A percentile compares a stretch with the other conserved stretches of the same genome.
Evolutionary conservation across 176 grass and related monocot genomes (phyloP).

Genomic region (Saccharum spontaneum): DNA sequence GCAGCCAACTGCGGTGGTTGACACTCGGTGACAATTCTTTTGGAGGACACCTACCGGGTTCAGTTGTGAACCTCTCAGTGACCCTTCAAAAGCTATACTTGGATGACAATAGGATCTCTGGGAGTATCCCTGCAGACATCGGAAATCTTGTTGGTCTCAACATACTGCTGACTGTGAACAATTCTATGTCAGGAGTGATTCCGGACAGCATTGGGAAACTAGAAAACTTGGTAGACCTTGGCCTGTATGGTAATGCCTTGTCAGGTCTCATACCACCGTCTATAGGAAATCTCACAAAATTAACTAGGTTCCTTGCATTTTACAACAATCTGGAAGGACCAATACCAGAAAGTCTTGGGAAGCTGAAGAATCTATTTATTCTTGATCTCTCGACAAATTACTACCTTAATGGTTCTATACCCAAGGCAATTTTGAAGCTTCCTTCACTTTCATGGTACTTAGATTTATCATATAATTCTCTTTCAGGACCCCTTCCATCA

Average conservation of each 20-base stretch:
- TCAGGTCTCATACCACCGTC: constrained; percentile 13
- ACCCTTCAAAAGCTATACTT: background rate
- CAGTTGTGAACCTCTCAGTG: background rate
- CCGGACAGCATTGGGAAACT: constrained; percentile 19
- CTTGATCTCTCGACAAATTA: constrained; percentile 18
- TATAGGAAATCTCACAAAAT: constrained; percentile 13
- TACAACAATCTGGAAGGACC: constrained; percentile 14
- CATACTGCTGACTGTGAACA: background rate
- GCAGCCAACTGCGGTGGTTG: background rate
- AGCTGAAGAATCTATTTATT: background rate
- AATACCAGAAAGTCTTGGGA: constrained; percentile 19
- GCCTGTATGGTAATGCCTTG: background rate
- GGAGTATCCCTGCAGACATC: constrained; percentile 8
- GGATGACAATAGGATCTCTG: background rate
- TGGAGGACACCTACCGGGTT: background rate
- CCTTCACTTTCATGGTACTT: constrained; percentile 14
- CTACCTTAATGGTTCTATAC: background rate
- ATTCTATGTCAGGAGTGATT: constrained; percentile 30
- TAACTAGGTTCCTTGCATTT: background rate
- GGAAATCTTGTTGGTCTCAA: constrained; percentile 25
- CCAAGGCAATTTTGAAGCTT: background rate
- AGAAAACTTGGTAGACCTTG: background rate
- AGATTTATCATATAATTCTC: too few relatives aligned
- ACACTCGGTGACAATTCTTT: background rate
- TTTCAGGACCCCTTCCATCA: constrained; percentile 21